Percentiles rank a stretch among this genome's conserved stretches.
phyloP scores from a whole-genome alignment of 225 moss, liverwort and hornwort species.

The Asterella californica region DNA sequence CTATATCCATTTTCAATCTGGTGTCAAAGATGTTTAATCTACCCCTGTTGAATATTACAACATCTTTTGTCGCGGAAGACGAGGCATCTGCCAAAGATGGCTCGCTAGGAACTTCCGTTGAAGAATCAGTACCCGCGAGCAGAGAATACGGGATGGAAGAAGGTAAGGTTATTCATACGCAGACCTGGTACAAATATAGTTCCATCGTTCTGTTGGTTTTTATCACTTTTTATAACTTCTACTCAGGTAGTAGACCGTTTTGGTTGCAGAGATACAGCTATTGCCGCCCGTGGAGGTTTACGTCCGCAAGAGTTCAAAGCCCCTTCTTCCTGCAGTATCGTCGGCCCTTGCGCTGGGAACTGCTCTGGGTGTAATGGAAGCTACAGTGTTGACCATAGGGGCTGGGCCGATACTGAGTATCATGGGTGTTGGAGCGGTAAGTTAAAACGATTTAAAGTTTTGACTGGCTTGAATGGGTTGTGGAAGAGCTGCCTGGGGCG shows the following conservation, averaged over 20 bases:
- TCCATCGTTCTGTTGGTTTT: neutral
- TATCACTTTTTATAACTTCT: neutral
- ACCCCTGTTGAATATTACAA: slow-evolving; percentile 88
- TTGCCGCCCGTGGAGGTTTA: slow-evolving; percentile 18
- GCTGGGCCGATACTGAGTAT: slow-evolving; percentile 41
- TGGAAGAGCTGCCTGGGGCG: neutral
- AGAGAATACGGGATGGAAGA: neutral
- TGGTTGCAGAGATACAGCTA: slow-evolving; percentile 32
- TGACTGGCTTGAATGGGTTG: neutral
- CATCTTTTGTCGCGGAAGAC: slow-evolving; percentile 95
- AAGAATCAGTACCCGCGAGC: slow-evolving; percentile 4
- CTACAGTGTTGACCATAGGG: slow-evolving; percentile 34
- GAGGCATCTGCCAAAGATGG: slow-evolving; percentile 51
- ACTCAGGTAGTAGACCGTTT: slow-evolving; percentile 24
- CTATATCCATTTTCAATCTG: slow-evolving; percentile 82
- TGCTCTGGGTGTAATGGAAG: slow-evolving; percentile 40
- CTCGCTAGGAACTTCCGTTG: slow-evolving; percentile 8
- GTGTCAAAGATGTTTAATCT: slow-evolving; percentile 97
- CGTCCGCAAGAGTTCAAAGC: slow-evolving; percentile 40
- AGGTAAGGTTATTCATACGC: slow-evolving; percentile 13
- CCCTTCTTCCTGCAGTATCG: slow-evolving; percentile 68
- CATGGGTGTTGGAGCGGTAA: slow-evolving; percentile 46
- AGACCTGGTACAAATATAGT: neutral
- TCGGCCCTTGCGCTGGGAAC: slow-evolving; percentile 62
- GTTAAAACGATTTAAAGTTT: neutral